phyloP scores from a whole-genome alignment of 768 basidiomycete species.

The Trametes gibbosa region DNA sequence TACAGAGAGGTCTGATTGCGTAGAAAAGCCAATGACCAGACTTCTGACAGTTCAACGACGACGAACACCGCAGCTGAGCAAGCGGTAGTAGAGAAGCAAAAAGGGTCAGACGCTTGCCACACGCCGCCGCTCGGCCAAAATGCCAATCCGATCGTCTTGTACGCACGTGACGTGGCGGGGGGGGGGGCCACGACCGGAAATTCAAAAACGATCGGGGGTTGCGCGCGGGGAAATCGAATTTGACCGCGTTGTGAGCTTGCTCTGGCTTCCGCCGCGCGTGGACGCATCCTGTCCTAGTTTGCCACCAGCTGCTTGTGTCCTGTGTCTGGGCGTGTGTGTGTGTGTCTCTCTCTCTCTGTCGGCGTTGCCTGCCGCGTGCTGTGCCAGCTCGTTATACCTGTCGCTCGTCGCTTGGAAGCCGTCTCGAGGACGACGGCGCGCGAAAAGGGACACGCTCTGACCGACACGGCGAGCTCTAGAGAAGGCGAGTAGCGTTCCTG shows the following conservation, averaged over 20 bases:
- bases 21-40: too few relatives aligned
- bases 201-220: too few relatives aligned
- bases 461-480: neutral
- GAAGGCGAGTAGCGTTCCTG: neutral
- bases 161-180: neutral
- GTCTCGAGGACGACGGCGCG: neutral
- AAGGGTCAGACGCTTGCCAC: neutral
- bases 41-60: too few relatives aligned
- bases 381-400: neutral
- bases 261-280: too few relatives aligned
- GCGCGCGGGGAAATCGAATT: too few relatives aligned
- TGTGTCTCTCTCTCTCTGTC: too few relatives aligned
- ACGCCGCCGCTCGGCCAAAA: neutral
- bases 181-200: too few relatives aligned
- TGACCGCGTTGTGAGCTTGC: too few relatives aligned
- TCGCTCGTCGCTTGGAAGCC: neutral
- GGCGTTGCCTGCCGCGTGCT: neutral
- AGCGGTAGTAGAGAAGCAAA: neutral
- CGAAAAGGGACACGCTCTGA: neutral
- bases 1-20: neutral
- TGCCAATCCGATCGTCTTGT: neutral
- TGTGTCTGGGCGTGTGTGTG: too few relatives aligned
- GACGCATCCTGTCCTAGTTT: too few relatives aligned
- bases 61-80: slow-evolving; percentile 3
- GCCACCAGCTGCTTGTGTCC: too few relatives aligned